phyloP scores from a whole-genome alignment of 805 yeast genomes.

The Kazachstania martiniae region DNA sequence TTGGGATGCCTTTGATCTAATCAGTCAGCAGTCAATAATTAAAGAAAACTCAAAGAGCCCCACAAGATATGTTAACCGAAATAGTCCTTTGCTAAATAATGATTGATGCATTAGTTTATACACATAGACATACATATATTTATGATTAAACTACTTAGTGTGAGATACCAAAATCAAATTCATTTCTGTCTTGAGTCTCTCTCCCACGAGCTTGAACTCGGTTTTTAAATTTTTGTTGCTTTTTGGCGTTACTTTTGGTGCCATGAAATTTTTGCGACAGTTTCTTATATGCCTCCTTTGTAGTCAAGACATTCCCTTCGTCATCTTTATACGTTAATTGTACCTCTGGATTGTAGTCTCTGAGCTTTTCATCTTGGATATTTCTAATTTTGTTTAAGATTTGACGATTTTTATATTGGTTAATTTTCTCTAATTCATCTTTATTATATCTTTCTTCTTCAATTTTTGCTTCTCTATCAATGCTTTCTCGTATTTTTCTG shows the following conservation, averaged over 20 bases:
- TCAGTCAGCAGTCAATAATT: too few relatives aligned
- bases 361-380: conserved; percentile 25
- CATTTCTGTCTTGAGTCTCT: background rate
- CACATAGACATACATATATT: too few relatives aligned
- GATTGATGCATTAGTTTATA: too few relatives aligned
- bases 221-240: conserved; percentile 14
- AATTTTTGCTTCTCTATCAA: conserved; percentile 8
- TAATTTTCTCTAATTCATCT: conserved; percentile 3
- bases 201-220: conserved; percentile 16
- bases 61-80: background rate
- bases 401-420: conserved; percentile 17
- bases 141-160: background rate
- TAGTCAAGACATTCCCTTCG: conserved; percentile 43
- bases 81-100: background rate
- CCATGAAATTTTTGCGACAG: conserved; percentile 77
- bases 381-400: conserved; percentile 18
- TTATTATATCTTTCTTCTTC: background rate
- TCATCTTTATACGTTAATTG: conserved; percentile 52
- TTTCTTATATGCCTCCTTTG: conserved; percentile 68
- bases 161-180: background rate
- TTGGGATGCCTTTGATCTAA: too few relatives aligned
- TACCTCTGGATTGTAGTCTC: conserved; percentile 34
- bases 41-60: too few relatives aligned
- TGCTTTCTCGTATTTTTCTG: conserved; percentile 3
- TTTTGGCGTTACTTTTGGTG: conserved; percentile 22